Conservation (phyloP, 768 basidiomycete genomes). For the Pulveroboletus ravenelii region DNA sequence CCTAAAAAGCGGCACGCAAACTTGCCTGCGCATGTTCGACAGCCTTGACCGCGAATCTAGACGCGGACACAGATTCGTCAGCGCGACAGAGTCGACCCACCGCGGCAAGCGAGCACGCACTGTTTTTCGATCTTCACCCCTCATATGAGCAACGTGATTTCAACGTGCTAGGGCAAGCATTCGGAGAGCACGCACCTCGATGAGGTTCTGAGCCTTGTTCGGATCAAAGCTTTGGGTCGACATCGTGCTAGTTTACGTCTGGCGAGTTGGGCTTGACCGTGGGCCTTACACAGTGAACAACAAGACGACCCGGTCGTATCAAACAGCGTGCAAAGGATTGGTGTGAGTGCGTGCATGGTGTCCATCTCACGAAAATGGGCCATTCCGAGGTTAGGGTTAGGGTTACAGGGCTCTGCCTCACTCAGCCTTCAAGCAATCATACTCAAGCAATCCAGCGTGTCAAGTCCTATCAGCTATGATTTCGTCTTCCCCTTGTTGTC, state of each 20-base stretch:
- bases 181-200: constrained; percentile 55
- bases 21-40: constrained; percentile 93
- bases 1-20: constrained; percentile 6
- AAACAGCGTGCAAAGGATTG: neutral
- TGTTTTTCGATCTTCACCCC: constrained; percentile 86
- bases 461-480: constrained; percentile 7
- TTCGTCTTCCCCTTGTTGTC: constrained; percentile 25
- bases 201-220: constrained; percentile 85
- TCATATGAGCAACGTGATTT: constrained; percentile 20
- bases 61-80: constrained; percentile 10
- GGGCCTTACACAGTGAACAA: neutral
- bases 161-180: constrained; percentile 8
- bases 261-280: neutral
- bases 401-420: constrained; percentile 1
- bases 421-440: too few species aligned
- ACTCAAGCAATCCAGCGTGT: neutral
- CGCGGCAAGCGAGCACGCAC: constrained; percentile 40
- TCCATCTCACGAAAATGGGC: too few species aligned
- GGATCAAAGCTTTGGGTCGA: constrained; percentile 67
- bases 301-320: neutral
- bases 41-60: constrained; percentile 62
- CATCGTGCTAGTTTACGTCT: constrained; percentile 35
- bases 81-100: neutral
- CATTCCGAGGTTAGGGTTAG: constrained; percentile 26
- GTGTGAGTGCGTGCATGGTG: neutral